Evolutionary conservation across 169 alveolate genomes (phyloP).

Genomic region (Cryptosporidium tyzzeri): DNA sequence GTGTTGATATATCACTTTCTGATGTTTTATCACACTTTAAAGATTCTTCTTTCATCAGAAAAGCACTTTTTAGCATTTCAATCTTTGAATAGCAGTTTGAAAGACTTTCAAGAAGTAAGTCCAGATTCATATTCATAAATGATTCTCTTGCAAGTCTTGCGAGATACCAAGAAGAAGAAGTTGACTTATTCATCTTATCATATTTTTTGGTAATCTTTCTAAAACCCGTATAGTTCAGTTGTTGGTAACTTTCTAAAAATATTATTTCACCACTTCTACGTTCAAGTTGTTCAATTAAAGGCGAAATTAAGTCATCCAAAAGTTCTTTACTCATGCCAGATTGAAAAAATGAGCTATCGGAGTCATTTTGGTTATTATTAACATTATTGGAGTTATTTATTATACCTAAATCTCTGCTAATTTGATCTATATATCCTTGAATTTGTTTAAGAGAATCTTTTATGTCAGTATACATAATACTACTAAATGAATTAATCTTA

Average conservation of each 20-base stretch:
- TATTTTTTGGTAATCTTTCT: conserved; percentile 84
- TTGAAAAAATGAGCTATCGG: neutral
- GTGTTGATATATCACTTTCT: neutral
- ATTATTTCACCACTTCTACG: conserved; percentile 77
- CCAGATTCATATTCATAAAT: conserved; percentile 77
- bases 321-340: conserved; percentile 38
- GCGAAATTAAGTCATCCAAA: conserved; percentile 44
- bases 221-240: conserved; percentile 82
- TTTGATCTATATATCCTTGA: conserved; percentile 29
- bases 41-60: neutral
- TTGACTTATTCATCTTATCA: conserved; percentile 81
- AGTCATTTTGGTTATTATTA: neutral
- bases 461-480: conserved; percentile 42
- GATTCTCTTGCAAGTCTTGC: conserved; percentile 80
- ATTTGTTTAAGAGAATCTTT: conserved; percentile 60
- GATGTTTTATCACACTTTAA: neutral
- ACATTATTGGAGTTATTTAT: neutral
- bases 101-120: conserved; percentile 69
- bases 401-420: conserved; percentile 7
- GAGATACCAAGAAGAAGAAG: conserved; percentile 79
- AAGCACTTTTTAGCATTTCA: conserved; percentile 6
- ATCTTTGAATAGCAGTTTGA: conserved; percentile 32
- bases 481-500: conserved; percentile 81
- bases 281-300: conserved; percentile 67
- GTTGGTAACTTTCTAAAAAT: conserved; percentile 79